Conservation (phyloP, 768 basidiomycete species). For the Suillus subaureus region DNA sequence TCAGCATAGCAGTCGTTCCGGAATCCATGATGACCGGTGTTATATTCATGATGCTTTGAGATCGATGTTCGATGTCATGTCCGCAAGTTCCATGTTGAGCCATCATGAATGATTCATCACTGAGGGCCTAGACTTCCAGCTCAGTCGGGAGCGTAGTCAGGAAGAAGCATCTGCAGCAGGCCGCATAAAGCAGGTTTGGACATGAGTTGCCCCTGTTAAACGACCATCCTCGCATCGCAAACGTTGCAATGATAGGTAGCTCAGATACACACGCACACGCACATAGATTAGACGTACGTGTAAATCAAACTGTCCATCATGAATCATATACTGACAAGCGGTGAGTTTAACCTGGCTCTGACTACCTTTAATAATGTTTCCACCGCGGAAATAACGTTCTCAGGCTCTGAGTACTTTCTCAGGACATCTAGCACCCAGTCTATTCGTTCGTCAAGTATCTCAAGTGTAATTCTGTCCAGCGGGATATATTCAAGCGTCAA, state of each 20-base stretch:
- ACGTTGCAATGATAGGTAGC: not conserved
- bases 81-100: not conserved
- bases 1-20: not conserved
- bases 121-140: not conserved
- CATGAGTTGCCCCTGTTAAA: not conserved
- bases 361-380: not conserved
- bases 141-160: not conserved
- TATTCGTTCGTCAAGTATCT: conserved; percentile 2
- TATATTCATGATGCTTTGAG: not conserved
- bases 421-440: conserved; percentile 7
- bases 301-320: conserved; percentile 3
- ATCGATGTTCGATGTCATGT: not conserved
- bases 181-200: not conserved
- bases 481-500: conserved; percentile 6
- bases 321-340: conserved; percentile 7
- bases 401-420: conserved; percentile 7
- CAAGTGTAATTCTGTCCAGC: not conserved
- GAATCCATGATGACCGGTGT: not conserved
- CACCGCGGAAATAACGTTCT: conserved; percentile 4
- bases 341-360: conserved; percentile 5
- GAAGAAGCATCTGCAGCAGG: not conserved
- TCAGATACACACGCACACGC: not conserved
- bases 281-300: conserved; percentile 6
- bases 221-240: not conserved
- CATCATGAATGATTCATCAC: not conserved